These are phyloP conservation scores for Pestalotiopsis sp. DNA, from an alignment of 2,329 filamentous ascomycete genomes.

Conservation along the genomic window DNA sequence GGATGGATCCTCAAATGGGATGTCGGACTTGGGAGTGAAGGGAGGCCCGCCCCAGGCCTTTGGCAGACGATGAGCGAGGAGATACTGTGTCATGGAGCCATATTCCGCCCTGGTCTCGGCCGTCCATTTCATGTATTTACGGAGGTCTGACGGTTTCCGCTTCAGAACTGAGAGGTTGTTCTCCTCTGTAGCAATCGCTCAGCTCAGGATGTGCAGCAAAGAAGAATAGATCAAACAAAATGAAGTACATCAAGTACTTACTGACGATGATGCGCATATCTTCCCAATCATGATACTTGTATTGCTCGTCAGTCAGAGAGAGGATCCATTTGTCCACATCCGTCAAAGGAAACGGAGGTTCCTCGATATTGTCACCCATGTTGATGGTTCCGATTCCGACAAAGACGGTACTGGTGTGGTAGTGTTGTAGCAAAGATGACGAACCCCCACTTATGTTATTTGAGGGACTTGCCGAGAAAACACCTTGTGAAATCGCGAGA, in stretches of 20 bases:
- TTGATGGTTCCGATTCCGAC: neutral
- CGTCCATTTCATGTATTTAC: conserved; percentile 78
- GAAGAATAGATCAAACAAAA: neutral
- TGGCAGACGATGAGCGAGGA: conserved; percentile 71
- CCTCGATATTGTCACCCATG: conserved; percentile 41
- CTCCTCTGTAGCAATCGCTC: conserved; percentile 31
- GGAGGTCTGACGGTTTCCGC: conserved; percentile 76
- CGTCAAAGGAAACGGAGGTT: conserved; percentile 59
- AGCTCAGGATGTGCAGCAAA: conserved; percentile 23
- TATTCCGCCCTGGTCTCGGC: conserved; percentile 68
- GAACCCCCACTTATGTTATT: neutral
- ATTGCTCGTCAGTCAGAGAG: conserved; percentile 68
- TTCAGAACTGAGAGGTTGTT: conserved; percentile 74
- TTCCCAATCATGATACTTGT: conserved; percentile 71
- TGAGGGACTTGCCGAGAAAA: neutral
- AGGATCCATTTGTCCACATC: conserved; percentile 59
- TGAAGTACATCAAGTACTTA: conserved; percentile 33
- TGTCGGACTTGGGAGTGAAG: conserved; percentile 49
- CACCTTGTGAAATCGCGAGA: neutral
- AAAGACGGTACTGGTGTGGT: neutral
- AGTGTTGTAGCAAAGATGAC: neutral
- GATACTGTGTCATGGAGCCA: conserved; percentile 78
- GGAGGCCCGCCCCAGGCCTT: conserved; percentile 63
- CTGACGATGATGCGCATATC: conserved; percentile 68
- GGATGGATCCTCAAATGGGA: conserved; percentile 53